phyloP scores from a whole-genome alignment of 768 basidiomycete species.

The Suillus cothurnatus region DNA sequence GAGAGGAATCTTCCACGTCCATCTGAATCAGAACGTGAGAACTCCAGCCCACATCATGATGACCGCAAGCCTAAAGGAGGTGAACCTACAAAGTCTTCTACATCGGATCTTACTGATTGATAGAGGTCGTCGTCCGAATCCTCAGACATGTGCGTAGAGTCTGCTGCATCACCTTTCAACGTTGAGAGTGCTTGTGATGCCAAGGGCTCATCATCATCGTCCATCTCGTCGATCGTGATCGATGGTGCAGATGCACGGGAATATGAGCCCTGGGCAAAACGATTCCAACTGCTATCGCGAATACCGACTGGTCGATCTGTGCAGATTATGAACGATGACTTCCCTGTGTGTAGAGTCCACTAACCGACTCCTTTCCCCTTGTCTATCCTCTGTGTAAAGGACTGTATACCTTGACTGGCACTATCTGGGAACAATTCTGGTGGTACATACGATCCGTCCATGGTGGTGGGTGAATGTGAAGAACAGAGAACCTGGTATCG shows the following conservation, averaged over 20 bases:
- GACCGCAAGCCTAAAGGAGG: background rate
- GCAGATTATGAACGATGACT: background rate
- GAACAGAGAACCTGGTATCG: background rate
- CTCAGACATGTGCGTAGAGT: background rate
- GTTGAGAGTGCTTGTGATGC: background rate
- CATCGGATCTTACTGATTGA: background rate
- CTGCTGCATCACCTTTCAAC: background rate
- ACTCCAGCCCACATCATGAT: conserved; percentile 5
- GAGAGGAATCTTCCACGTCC: conserved; percentile 15
- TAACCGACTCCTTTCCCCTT: conserved; percentile 6
- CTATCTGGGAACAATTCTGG: background rate
- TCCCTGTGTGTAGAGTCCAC: background rate
- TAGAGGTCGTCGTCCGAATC: conserved; percentile 3
- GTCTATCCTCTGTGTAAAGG: background rate
- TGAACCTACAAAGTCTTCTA: background rate
- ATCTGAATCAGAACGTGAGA: conserved; percentile 19
- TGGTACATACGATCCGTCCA: background rate
- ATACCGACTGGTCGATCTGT: background rate
- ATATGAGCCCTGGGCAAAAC: conserved; percentile 7
- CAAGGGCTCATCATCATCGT: conserved; percentile 7
- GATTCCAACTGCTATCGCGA: background rate
- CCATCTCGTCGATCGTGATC: background rate
- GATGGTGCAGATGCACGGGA: conserved; percentile 2
- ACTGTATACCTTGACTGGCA: background rate
- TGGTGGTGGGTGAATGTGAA: conserved; percentile 1